Evolutionary conservation across 1,284 basidiomycete species (phyloP).

Genomic region (Fomitiporia mediterranea): DNA sequence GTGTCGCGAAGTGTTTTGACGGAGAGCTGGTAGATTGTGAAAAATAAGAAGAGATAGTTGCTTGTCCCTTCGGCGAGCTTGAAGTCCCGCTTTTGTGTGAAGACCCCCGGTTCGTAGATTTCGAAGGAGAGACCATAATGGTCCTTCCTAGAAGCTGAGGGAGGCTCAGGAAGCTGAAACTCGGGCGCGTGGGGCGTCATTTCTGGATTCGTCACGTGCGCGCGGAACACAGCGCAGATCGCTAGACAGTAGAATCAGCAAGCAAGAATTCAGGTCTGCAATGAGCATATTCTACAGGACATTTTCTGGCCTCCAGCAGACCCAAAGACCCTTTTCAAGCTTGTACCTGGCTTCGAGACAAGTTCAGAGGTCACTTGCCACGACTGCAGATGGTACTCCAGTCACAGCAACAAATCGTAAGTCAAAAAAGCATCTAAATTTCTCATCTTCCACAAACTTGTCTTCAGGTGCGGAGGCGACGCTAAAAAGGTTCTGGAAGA

Average conservation of each 20-base stretch:
- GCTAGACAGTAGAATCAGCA: neutral
- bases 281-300: neutral
- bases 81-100: neutral
- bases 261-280: too few species aligned
- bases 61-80: slow-evolving; percentile 11
- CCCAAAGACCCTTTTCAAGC: neutral
- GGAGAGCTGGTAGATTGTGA: neutral
- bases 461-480: slow-evolving; percentile 79
- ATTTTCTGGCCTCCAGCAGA: neutral
- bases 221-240: too few species aligned
- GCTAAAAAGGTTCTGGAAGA: slow-evolving; percentile 88
- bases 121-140: neutral
- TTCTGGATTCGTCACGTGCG: slow-evolving; percentile 1
- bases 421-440: too few species aligned
- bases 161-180: neutral
- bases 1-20: slow-evolving; percentile 8
- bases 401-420: slow-evolving; percentile 57
- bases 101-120: neutral
- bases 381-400: slow-evolving; percentile 33
- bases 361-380: slow-evolving; percentile 17
- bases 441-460: neutral
- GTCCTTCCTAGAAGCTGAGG: neutral
- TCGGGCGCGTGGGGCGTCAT: too few species aligned
- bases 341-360: too few species aligned
- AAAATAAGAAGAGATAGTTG: slow-evolving; percentile 24